These are phyloP conservation scores for Ganoderma boninense DNA, from an alignment of 1,284 basidiomycete genomes.

Conservation along the genomic window DNA sequence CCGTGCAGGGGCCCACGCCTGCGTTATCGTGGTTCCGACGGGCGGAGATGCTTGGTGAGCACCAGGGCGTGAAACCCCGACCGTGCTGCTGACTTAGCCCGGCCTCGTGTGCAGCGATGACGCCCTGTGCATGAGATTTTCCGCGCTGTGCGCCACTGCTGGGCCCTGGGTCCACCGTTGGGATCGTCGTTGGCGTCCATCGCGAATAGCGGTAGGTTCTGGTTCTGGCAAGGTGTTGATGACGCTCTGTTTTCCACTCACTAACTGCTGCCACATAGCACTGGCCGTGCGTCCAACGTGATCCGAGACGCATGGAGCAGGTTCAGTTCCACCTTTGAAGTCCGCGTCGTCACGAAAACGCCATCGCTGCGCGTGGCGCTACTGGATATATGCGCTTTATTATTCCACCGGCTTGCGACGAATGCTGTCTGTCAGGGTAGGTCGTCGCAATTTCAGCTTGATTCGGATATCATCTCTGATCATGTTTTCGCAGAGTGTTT, in stretches of 20 bases:
- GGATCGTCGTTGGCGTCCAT: not conserved
- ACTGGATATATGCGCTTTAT: no score
- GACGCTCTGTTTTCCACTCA: not conserved
- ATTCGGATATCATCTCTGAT: no score
- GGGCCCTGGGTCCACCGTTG: not conserved
- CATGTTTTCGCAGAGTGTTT: no score
- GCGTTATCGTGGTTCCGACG: not conserved
- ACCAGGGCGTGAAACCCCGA: no score
- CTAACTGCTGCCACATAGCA: not conserved
- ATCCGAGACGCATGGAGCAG: not conserved
- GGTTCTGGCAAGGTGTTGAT: not conserved
- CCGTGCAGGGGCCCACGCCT: no score
- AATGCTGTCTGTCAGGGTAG: no score
- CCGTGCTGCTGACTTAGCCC: not conserved
- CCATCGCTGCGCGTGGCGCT: no score
- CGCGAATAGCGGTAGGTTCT: not conserved
- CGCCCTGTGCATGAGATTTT: not conserved
- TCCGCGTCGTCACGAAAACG: no score
- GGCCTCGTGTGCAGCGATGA: not conserved
- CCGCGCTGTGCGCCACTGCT: not conserved
- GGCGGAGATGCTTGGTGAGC: slow-evolving; percentile 10
- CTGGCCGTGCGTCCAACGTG: not conserved
- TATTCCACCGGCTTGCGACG: no score
- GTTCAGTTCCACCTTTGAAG: no score
- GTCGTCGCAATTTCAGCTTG: no score